phyloP scores from a whole-genome alignment of 306 rosid species.

The Erythrophleum fordii region DNA sequence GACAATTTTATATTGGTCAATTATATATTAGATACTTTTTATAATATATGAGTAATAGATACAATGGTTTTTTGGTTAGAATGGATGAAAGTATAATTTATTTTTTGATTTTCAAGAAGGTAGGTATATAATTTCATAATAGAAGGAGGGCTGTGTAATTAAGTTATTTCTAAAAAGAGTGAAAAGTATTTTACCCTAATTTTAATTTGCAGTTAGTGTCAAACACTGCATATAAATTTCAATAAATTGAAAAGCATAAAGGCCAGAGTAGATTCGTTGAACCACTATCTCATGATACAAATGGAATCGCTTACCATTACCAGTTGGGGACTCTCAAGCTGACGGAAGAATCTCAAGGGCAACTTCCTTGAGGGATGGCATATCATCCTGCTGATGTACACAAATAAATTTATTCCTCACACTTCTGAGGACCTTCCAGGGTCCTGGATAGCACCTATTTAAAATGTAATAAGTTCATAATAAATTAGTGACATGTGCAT shows the following conservation, averaged over 20 bases:
- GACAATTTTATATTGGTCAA: no score
- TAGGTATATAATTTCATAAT: no score
- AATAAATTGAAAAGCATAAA: not conserved
- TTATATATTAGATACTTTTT: no score
- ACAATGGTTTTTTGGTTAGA: no score
- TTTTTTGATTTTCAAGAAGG: no score
- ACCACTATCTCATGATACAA: conserved; percentile 3
- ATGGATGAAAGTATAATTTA: no score
- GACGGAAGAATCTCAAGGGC: conserved; percentile 89
- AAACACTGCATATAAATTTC: not conserved
- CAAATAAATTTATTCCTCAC: conserved; percentile 57
- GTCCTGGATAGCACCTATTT: conserved; percentile 83
- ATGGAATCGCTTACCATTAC: conserved; percentile 31
- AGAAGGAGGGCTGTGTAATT: no score
- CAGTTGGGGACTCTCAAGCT: conserved; percentile 43
- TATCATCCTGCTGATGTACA: conserved; percentile 73
- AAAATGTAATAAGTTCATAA: conserved; percentile 1
- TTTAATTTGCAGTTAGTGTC: not conserved
- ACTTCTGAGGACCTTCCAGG: conserved; percentile 86
- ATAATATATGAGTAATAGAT: no score
- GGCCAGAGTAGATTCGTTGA: not conserved
- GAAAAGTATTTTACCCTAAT: no score
- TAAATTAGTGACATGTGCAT: conserved; percentile 10
- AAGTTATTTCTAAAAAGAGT: no score
- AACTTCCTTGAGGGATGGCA: conserved; percentile 97